Percentiles rank a stretch among this genome's conserved stretches.
Conservation (phyloP, 106 monocot species). For the Triglochin maritima region DNA sequence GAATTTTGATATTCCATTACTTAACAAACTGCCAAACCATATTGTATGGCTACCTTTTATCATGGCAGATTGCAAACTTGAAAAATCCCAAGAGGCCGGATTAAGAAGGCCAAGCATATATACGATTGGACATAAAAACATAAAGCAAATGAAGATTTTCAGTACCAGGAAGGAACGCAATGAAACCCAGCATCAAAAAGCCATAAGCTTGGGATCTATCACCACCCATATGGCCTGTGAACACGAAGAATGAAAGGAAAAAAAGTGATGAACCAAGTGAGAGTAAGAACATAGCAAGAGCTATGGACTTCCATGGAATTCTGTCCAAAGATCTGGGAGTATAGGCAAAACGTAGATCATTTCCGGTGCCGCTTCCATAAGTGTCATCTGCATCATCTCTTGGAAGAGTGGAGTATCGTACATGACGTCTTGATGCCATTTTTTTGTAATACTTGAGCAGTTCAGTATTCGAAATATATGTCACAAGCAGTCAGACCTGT, state of each 20-base stretch:
- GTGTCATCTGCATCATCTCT: constrained; percentile 32
- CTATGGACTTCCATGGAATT: constrained; percentile 89
- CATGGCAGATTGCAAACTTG: too few species aligned
- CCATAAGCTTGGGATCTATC: constrained; percentile 71
- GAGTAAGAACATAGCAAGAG: constrained; percentile 69
- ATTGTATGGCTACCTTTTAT: too few species aligned
- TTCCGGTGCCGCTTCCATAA: neutral
- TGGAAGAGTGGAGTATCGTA: constrained; percentile 39
- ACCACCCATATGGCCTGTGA: constrained; percentile 80
- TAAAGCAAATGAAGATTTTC: neutral
- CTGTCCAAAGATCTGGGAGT: constrained; percentile 47
- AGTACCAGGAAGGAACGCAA: constrained; percentile 88
- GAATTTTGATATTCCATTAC: too few species aligned
- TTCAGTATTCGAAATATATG: too few species aligned
- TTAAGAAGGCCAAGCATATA: too few species aligned
- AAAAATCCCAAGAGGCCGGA: too few species aligned
- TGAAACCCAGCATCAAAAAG: constrained; percentile 58
- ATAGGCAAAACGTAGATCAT: constrained; percentile 65
- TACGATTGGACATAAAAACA: too few species aligned
- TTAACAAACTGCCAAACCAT: too few species aligned
- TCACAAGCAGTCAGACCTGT: too few species aligned
- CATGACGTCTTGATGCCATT: constrained; percentile 55
- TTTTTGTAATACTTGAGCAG: neutral
- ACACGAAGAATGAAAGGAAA: constrained; percentile 59
- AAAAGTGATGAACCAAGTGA: constrained; percentile 53